These are phyloP conservation scores for Trifolium fragiferum DNA, from an alignment of 306 rosid genomes.

Conservation along the genomic window DNA sequence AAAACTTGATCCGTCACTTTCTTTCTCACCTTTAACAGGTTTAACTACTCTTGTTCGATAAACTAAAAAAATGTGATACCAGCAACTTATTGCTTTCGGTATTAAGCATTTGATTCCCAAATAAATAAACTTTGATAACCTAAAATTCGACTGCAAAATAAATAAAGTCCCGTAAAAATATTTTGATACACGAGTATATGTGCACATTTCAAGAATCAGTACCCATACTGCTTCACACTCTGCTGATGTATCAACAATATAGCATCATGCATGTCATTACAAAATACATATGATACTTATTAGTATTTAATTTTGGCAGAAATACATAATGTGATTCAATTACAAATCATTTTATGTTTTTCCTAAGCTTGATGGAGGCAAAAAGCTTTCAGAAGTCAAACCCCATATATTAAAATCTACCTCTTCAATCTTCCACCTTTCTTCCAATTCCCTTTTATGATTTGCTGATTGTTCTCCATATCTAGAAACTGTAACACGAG, in stretches of 20 bases:
- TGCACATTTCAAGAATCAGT: not conserved
- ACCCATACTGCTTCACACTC: not conserved
- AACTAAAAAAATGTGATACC: too few relatives aligned
- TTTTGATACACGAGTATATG: too few relatives aligned
- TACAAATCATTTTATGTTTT: constrained; percentile 9
- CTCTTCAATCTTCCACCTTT: constrained; percentile 84
- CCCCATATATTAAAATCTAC: constrained; percentile 83
- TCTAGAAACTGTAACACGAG: constrained; percentile 68
- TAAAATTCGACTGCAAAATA: too few relatives aligned
- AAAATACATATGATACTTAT: constrained; percentile 1
- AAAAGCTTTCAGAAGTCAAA: constrained; percentile 66
- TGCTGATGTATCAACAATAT: constrained; percentile 19
- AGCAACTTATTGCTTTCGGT: too few relatives aligned
- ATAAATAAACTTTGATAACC: too few relatives aligned
- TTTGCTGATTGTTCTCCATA: constrained; percentile 81
- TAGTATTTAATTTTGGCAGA: not conserved
- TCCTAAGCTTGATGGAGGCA: constrained; percentile 59
- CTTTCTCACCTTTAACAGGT: too few relatives aligned
- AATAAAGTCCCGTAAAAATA: too few relatives aligned
- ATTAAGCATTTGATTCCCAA: too few relatives aligned
- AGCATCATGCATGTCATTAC: constrained; percentile 24
- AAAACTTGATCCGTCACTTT: too few relatives aligned
- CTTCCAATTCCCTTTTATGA: constrained; percentile 87
- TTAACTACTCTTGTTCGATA: too few relatives aligned
- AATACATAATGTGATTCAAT: constrained; percentile 14